Evolutionary conservation across 352 stramenopile genomes (phyloP).

Genomic region (Globisporangium yorkense): DNA sequence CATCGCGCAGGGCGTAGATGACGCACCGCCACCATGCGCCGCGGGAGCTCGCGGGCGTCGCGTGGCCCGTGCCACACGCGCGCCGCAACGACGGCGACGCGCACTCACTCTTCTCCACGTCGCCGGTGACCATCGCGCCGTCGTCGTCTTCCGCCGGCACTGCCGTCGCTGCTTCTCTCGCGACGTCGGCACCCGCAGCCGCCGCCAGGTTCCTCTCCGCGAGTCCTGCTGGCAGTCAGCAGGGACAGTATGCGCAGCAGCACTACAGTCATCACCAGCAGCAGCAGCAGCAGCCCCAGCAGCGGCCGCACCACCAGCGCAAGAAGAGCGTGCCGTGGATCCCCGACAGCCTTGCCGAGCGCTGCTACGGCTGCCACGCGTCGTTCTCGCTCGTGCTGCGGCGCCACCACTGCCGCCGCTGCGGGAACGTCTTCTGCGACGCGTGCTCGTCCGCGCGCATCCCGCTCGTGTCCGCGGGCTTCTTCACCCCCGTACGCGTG

Average conservation of each 20-base stretch:
- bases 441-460: conserved; percentile 79
- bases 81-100: conserved; percentile 3
- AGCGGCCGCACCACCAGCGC: conserved; percentile 16
- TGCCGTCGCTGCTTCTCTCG: neutral
- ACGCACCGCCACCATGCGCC: neutral
- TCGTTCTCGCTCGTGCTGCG: conserved; percentile 70
- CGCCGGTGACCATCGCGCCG: conserved; percentile 7
- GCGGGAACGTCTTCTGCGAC: conserved; percentile 89
- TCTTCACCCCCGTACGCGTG: conserved; percentile 70
- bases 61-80: conserved; percentile 1
- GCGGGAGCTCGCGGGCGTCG: conserved; percentile 1
- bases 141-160: neutral
- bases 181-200: conserved; percentile 10
- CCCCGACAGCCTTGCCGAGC: conserved; percentile 72
- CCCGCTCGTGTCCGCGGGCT: conserved; percentile 56
- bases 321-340: conserved; percentile 69
- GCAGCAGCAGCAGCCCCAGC: conserved; percentile 17
- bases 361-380: conserved; percentile 63
- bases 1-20: neutral
- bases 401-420: conserved; percentile 83
- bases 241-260: conserved; percentile 17
- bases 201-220: conserved; percentile 2
- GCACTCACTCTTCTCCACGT: conserved; percentile 11
- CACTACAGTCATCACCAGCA: conserved; percentile 15
- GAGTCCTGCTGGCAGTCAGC: conserved; percentile 3